phyloP scores from a whole-genome alignment of 2,329 filamentous ascomycete species.

The Colletotrichum sojae region DNA sequence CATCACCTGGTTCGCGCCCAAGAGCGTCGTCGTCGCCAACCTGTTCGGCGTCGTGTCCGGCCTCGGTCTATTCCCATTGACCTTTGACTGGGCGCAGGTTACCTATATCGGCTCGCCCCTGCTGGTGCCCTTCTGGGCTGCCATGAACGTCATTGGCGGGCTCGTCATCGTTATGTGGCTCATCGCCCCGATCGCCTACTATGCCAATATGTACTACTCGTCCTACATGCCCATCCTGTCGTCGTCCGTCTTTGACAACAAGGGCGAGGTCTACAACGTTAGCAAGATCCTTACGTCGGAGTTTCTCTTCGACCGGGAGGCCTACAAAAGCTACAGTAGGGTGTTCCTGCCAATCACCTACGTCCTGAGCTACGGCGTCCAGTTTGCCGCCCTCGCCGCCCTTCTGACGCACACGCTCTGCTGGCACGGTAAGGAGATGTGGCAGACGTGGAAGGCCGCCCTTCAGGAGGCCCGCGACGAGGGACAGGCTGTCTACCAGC shows the following conservation, averaged over 20 bases:
- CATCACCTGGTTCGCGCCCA: constrained; percentile 88
- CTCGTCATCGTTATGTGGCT: constrained; percentile 90
- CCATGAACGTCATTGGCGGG: constrained; percentile 86
- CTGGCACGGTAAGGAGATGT: constrained; percentile 89
- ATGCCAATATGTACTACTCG: constrained; percentile 83
- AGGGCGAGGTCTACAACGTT: constrained; percentile 84
- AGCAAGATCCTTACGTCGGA: constrained; percentile 83
- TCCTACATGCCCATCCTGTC: constrained; percentile 91
- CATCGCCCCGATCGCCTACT: constrained; percentile 84
- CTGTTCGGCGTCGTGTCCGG: constrained; percentile 90
- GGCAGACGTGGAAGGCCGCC: constrained; percentile 80
- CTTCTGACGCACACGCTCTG: constrained; percentile 85
- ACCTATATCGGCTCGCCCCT: constrained; percentile 89
- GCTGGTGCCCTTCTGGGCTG: constrained; percentile 88
- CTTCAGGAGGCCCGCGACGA: constrained; percentile 73
- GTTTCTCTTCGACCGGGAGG: constrained; percentile 82
- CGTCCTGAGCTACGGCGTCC: constrained; percentile 86
- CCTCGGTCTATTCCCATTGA: constrained; percentile 85
- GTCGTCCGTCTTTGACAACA: constrained; percentile 88
- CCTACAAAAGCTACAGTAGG: constrained; percentile 85
- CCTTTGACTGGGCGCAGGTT: constrained; percentile 93
- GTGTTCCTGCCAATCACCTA: constrained; percentile 91
- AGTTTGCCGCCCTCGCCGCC: constrained; percentile 86
- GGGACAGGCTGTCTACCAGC: constrained; percentile 66
- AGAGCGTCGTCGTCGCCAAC: constrained; percentile 89